A percentile compares a stretch with the other conserved stretches of the same genome.
Conservation (phyloP, 2,329 filamentous ascomycete species). For the Claviceps sp. region DNA sequence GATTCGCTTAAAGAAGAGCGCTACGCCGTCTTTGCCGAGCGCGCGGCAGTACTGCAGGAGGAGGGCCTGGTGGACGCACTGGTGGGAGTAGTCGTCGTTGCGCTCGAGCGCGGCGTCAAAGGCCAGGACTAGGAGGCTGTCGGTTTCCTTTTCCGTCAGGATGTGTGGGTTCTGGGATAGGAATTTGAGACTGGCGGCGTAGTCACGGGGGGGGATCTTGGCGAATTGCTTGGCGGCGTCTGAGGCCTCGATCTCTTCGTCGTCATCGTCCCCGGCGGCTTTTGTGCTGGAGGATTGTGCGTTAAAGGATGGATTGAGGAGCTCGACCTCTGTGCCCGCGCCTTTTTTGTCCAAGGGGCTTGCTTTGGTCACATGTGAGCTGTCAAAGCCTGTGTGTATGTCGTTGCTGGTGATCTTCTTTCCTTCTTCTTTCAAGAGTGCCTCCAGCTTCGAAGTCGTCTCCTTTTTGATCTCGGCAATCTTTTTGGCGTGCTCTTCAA, state of each 20-base stretch:
- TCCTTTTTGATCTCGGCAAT: slow-evolving; percentile 67
- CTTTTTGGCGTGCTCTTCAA: slow-evolving; percentile 63
- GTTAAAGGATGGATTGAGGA: slow-evolving; percentile 55
- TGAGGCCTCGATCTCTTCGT: slow-evolving; percentile 62
- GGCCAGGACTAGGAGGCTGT: slow-evolving; percentile 79
- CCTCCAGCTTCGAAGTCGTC: slow-evolving; percentile 56
- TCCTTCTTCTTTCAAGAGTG: slow-evolving; percentile 72
- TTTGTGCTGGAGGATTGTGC: slow-evolving; percentile 6
- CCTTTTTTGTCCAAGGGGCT: slow-evolving; percentile 32
- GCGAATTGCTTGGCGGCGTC: slow-evolving; percentile 70
- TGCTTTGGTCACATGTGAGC: slow-evolving; percentile 62
- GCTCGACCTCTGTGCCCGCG: slow-evolving; percentile 46
- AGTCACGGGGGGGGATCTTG: slow-evolving; percentile 62
- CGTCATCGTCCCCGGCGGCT: slow-evolving; percentile 47
- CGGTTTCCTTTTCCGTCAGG: slow-evolving; percentile 72
- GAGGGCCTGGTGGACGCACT: slow-evolving; percentile 86
- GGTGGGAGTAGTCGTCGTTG: slow-evolving; percentile 61
- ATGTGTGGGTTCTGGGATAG: slow-evolving; percentile 68
- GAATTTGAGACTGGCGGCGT: slow-evolving; percentile 59
- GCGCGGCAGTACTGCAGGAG: slow-evolving; percentile 90
- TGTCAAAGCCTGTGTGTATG: slow-evolving; percentile 82
- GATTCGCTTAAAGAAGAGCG: slow-evolving; percentile 92
- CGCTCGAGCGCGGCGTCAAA: slow-evolving; percentile 77
- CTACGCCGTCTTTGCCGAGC: slow-evolving; percentile 75
- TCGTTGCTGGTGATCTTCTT: slow-evolving; percentile 90